Evolutionary conservation across 176 grass and related monocot species (phyloP).

Genomic region (Tillandsia fasciculata): DNA sequence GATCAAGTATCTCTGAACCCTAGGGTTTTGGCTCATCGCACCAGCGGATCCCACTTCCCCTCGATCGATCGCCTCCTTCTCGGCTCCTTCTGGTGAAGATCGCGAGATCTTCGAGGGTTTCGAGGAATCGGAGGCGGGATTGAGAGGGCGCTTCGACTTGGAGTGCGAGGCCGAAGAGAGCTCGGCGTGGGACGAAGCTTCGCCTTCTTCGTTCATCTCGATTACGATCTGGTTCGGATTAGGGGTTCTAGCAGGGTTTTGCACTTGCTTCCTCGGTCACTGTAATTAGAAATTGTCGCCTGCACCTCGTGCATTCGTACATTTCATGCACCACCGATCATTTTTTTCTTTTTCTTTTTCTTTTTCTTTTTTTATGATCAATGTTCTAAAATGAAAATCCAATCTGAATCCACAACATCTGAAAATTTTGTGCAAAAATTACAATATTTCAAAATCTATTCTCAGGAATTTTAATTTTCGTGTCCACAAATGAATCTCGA

Average conservation of each 20-base stretch:
- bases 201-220: not conserved
- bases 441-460: too few relatives aligned
- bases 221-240: not conserved
- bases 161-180: not conserved
- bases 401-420: too few relatives aligned
- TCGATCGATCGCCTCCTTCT: not conserved
- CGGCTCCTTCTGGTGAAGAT: not conserved
- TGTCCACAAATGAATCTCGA: too few relatives aligned
- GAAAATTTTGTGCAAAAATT: too few relatives aligned
- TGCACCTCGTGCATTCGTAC: too few relatives aligned
- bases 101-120: constrained; percentile 10
- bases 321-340: too few relatives aligned
- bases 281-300: too few relatives aligned
- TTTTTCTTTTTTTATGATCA: too few relatives aligned
- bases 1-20: constrained; percentile 70
- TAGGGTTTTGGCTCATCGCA: constrained; percentile 42
- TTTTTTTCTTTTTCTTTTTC: too few relatives aligned
- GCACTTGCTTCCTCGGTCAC: not conserved
- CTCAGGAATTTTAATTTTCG: too few relatives aligned
- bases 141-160: constrained; percentile 3
- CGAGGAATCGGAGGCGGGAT: not conserved
- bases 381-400: too few relatives aligned
- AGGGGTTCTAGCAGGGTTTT: not conserved
- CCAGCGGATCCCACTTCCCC: constrained; percentile 7
- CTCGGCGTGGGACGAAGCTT: not conserved